Evolutionary conservation across 1,139 yeast genomes (phyloP), one percentile per base, ranked within the genome.

Genomic region (Sugiyamaella neomexicana): DNA sequence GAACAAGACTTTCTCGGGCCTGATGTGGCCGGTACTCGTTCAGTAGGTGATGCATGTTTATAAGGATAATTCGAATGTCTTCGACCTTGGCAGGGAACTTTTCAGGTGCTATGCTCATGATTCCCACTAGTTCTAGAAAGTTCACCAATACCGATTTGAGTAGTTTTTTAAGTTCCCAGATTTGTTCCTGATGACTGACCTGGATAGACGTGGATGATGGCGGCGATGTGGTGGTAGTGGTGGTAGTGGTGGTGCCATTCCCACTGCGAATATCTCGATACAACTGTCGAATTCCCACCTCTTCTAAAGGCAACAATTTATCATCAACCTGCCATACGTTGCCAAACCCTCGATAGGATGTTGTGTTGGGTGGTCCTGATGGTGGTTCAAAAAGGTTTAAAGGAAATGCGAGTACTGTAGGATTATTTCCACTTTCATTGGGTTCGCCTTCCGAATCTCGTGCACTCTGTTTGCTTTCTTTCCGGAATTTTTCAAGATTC

Each of bases 1-100:
- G 76, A 47, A 87, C 85, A 61, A 89, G 77, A 57, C 89, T 83
- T 64, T 89, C 96, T 46, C 96, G 76, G 6, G 91, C 84, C 66
- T 89, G 97, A 68, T 89, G 96, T 0, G 96, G 96, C 55, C 96
- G 75, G 70, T 89, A 89, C 53, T 89, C 89, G 68, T 89, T 89
- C 57, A 89, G 72, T 53, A 89, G 72, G 67, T 89, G 96, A 67
- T 89, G 95, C 61, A 89, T 85, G 66, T 89, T 89, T 65, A 89
- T 85, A 55, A 89, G 72, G n/a, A 89, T 79, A 16, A 85, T 76
- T 55, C 90, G 79, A 50, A 89, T 78, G 62, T 86, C 82, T 61
- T 87, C 93, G 39, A 87, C 80, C 63, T 86, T 85, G 5, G 72
- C 69, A 20, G 82, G 85, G 65, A 83, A 87, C 57, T 79, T 75